A percentile compares a stretch with the other conserved stretches of the same genome.
Evolutionary conservation across 768 basidiomycete genomes (phyloP).

Genomic region (Psilocybe tampanensis): DNA sequence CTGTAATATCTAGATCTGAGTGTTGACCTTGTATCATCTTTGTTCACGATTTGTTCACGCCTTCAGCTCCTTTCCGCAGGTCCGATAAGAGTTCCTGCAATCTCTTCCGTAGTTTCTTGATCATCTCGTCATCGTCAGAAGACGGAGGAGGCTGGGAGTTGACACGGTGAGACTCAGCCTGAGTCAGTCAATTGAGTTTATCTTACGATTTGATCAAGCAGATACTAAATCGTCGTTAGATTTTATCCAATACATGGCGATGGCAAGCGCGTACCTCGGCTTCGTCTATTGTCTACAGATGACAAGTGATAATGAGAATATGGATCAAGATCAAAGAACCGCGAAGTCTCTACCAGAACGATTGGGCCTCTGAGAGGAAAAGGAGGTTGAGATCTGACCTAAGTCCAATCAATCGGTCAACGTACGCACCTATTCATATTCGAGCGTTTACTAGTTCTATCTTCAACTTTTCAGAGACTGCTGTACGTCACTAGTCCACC

Average conservation of each 20-base stretch:
- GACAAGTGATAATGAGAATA: too few relatives aligned
- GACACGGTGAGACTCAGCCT: not conserved
- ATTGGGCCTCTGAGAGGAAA: too few relatives aligned
- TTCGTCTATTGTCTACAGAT: slow-evolving; percentile 31
- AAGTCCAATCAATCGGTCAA: too few relatives aligned
- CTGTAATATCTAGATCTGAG: not conserved
- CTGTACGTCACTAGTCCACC: too few relatives aligned
- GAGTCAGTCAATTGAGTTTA: not conserved
- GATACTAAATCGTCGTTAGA: slow-evolving; percentile 26
- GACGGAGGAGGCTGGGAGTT: slow-evolving; percentile 36
- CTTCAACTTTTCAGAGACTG: too few relatives aligned
- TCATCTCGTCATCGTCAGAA: slow-evolving; percentile 37
- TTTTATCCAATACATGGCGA: too few relatives aligned
- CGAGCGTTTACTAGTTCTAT: too few relatives aligned
- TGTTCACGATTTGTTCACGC: slow-evolving; percentile 16
- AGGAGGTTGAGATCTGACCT: too few relatives aligned
- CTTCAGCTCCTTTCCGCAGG: slow-evolving; percentile 38
- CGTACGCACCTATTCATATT: too few relatives aligned
- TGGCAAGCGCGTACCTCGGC: slow-evolving; percentile 24
- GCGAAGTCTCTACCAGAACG: too few relatives aligned
- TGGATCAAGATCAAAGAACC: too few relatives aligned
- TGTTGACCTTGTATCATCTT: not conserved
- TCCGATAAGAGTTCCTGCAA: slow-evolving; percentile 36
- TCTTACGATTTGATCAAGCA: slow-evolving; percentile 39
- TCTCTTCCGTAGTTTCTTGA: slow-evolving; percentile 37